phyloP scores from a whole-genome alignment of 768 basidiomycete genomes.

The Mycena alexandri region DNA sequence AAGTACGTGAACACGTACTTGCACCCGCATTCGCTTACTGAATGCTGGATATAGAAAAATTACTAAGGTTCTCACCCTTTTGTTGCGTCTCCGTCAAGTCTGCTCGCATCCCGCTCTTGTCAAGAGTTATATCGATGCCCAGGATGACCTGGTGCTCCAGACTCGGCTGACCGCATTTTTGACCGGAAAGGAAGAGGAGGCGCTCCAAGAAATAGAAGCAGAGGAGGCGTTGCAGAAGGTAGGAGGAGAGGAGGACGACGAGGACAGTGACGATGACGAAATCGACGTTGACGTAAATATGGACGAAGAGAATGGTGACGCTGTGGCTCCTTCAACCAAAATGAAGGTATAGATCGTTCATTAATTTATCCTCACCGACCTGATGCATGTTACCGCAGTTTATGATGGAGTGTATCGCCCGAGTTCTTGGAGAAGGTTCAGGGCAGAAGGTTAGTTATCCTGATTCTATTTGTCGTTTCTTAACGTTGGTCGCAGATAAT shows the following conservation, averaged over 20 bases:
- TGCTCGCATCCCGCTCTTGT: constrained; percentile 12
- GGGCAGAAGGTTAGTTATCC: neutral
- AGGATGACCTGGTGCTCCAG: neutral
- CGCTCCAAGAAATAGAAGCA: neutral
- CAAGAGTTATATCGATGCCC: neutral
- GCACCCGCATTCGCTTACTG: too few species aligned
- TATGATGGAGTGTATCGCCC: constrained; percentile 1
- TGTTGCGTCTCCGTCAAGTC: constrained; percentile 3
- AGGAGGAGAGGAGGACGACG: too few species aligned
- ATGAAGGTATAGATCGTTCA: neutral
- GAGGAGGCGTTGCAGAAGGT: constrained; percentile 29
- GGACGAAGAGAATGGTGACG: neutral
- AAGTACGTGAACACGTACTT: neutral
- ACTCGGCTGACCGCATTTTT: neutral
- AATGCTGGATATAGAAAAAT: neutral
- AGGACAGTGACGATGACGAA: constrained; percentile 2
- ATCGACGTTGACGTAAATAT: too few species aligned
- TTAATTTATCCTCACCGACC: too few species aligned
- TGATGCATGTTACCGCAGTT: neutral
- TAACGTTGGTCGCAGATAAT: neutral
- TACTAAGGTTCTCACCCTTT: neutral
- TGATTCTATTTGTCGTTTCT: neutral
- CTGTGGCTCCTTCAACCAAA: constrained; percentile 6
- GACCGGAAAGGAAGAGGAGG: neutral
- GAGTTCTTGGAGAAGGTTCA: neutral